phyloP scores from a whole-genome alignment of 345 rosid species.

The Camelina sativa region DNA sequence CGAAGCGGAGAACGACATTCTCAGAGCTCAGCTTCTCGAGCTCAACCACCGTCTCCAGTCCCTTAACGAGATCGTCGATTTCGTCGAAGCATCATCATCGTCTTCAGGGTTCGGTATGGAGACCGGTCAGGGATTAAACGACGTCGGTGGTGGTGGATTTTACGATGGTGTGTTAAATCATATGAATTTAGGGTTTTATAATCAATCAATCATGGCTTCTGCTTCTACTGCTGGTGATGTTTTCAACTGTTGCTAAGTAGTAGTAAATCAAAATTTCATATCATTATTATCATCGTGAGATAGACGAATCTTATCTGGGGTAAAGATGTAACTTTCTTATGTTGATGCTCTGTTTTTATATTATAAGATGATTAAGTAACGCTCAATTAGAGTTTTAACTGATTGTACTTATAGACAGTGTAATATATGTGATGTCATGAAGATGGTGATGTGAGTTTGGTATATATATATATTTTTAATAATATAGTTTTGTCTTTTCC shows the following conservation, averaged over 20 bases:
- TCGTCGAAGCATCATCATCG: constrained; percentile 29
- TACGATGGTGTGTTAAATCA: constrained; percentile 49
- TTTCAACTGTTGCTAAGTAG: constrained; percentile 23
- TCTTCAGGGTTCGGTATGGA: constrained; percentile 41
- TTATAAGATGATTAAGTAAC: constrained; percentile 16
- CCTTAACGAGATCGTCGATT: constrained; percentile 63
- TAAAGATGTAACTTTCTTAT: constrained; percentile 17
- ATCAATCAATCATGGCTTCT: constrained; percentile 69
- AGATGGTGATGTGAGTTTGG: constrained; percentile 29
- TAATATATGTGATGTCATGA: constrained; percentile 20
- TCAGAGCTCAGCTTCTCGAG: constrained; percentile 72
- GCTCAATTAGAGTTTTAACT: not conserved
- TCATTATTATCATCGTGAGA: constrained; percentile 12
- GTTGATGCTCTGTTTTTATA: constrained; percentile 10
- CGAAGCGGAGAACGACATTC: constrained; percentile 74
- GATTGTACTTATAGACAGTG: constrained; percentile 1
- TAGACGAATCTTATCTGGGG: constrained; percentile 12
- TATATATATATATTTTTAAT: not conserved
- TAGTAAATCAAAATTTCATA: not conserved
- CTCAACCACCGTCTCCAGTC: constrained; percentile 68
- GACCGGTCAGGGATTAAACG: constrained; percentile 16
- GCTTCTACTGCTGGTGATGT: constrained; percentile 46
- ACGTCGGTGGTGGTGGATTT: constrained; percentile 31
- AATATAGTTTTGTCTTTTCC: constrained; percentile 26
- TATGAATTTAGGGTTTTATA: constrained; percentile 49